Conservation (phyloP, 345 rosid species). For the Rhodamnia rubescens region DNA sequence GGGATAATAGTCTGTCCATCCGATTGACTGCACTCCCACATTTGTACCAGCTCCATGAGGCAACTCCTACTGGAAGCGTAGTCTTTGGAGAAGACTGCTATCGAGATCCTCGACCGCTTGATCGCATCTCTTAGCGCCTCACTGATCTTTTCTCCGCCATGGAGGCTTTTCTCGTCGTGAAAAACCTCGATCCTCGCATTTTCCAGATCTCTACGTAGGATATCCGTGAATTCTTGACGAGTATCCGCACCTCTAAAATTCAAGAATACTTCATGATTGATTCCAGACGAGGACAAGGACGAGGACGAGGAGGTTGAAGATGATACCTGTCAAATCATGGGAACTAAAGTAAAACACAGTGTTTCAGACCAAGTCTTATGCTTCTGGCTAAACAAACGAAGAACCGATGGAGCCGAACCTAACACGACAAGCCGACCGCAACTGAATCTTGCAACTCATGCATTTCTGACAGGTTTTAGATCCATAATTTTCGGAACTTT, state of each 20-base stretch:
- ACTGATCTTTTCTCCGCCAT: neutral
- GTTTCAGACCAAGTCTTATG: neutral
- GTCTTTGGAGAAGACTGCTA: neutral
- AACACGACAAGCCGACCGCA: neutral
- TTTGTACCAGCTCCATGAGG: neutral
- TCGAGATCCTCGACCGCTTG: neutral
- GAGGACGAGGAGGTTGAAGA: neutral
- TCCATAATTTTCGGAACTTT: neutral
- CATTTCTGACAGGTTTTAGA: neutral
- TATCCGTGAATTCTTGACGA: neutral
- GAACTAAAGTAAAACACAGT: neutral
- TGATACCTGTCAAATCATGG: neutral
- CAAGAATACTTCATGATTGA: neutral
- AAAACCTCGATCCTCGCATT: neutral
- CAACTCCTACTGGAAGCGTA: neutral
- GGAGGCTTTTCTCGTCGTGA: neutral
- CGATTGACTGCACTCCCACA: neutral
- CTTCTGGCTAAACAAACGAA: no score
- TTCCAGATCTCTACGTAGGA: rapidly evolving
- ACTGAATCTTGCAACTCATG: neutral
- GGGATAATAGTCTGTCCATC: neutral
- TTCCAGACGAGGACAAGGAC: rapidly evolving
- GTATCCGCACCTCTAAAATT: neutral
- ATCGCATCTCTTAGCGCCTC: neutral
- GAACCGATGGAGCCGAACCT: neutral